These are phyloP conservation scores for Pyropia yezoensis DNA, from an alignment of 23 red algal species.

Conservation along the genomic window DNA sequence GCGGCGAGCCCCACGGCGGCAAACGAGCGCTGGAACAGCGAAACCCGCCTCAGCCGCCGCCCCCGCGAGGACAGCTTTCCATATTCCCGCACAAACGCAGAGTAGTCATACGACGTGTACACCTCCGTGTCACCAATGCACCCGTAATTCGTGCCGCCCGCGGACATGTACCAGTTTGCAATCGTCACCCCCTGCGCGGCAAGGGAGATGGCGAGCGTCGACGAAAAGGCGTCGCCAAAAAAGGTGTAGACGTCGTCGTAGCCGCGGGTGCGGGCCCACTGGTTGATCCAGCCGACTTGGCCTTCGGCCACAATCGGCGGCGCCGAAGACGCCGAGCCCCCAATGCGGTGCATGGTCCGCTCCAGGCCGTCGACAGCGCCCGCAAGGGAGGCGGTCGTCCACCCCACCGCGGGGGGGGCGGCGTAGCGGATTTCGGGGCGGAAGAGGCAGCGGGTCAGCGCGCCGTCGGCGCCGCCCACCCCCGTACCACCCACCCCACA, in stretches of 20 bases:
- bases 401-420: conserved; percentile 34
- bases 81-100: conserved; percentile 76
- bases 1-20: conserved; percentile 41
- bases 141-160: conserved; percentile 86
- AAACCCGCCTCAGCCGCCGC: conserved; percentile 31
- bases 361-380: conserved; percentile 48
- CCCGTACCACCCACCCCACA: conserved; percentile 62
- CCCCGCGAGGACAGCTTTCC: conserved; percentile 57
- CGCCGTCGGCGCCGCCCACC: conserved; percentile 51
- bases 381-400: conserved; percentile 52
- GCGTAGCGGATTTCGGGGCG: conserved; percentile 12
- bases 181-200: conserved; percentile 73
- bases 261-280: conserved; percentile 76
- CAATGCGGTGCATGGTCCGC: conserved; percentile 32
- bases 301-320: conserved; percentile 59
- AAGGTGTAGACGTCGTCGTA: conserved; percentile 91
- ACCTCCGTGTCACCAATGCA: conserved; percentile 84
- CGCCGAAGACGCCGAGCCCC: conserved; percentile 43
- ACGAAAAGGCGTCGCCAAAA: conserved; percentile 72
- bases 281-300: conserved; percentile 93
- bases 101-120: conserved; percentile 89
- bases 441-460: conserved; percentile 39
- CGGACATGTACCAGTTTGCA: conserved; percentile 63
- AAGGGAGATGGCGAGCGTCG: conserved; percentile 58
- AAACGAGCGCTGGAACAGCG: conserved; percentile 73